Percentiles rank a stretch among this genome's conserved stretches.
phyloP scores from a whole-genome alignment of 2,329 filamentous ascomycete species.

The Penicillium concentricum region DNA sequence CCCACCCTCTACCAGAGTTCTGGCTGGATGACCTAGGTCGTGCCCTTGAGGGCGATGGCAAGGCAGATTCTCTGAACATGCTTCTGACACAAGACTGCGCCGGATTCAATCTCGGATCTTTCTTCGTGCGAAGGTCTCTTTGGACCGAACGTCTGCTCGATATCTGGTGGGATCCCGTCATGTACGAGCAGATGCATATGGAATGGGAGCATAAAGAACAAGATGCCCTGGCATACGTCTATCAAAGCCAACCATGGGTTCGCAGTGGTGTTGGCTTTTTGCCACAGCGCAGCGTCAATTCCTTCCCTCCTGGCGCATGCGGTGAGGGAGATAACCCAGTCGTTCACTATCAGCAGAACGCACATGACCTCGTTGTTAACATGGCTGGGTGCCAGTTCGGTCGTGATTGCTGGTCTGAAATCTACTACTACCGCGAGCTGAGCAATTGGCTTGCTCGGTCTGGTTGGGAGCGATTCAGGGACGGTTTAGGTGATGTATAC shows the following conservation, averaged over 20 bases:
- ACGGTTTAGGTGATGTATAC: slow-evolving; percentile 24
- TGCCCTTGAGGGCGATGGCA: slow-evolving; percentile 74
- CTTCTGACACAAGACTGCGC: slow-evolving; percentile 90
- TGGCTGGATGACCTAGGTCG: slow-evolving; percentile 75
- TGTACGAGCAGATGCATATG: slow-evolving; percentile 98
- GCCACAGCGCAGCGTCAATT: slow-evolving; percentile 88
- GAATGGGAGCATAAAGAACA: slow-evolving; percentile 99
- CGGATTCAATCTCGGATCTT: slow-evolving; percentile 95
- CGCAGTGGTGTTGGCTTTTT: slow-evolving; percentile 85
- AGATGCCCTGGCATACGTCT: slow-evolving; percentile 89
- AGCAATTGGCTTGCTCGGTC: slow-evolving; percentile 87
- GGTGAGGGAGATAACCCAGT: slow-evolving; percentile 59
- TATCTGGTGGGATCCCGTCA: slow-evolving; percentile 97
- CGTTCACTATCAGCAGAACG: slow-evolving; percentile 81
- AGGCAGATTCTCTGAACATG: slow-evolving; percentile 76
- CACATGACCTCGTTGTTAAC: slow-evolving; percentile 92
- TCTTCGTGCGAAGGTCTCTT: slow-evolving; percentile 79
- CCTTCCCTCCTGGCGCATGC: slow-evolving; percentile 88
- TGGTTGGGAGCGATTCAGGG: slow-evolving; percentile 66
- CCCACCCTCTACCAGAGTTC: slow-evolving; percentile 70
- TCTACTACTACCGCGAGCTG: slow-evolving; percentile 90
- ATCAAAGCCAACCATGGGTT: slow-evolving; percentile 88
- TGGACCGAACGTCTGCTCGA: slow-evolving; percentile 93
- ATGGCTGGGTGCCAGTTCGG: slow-evolving; percentile 99
- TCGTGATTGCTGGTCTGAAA: slow-evolving; percentile 95